These are phyloP conservation scores for Alternaria solani DNA, from an alignment of 2,329 filamentous ascomycete genomes.

Conservation along the genomic window DNA sequence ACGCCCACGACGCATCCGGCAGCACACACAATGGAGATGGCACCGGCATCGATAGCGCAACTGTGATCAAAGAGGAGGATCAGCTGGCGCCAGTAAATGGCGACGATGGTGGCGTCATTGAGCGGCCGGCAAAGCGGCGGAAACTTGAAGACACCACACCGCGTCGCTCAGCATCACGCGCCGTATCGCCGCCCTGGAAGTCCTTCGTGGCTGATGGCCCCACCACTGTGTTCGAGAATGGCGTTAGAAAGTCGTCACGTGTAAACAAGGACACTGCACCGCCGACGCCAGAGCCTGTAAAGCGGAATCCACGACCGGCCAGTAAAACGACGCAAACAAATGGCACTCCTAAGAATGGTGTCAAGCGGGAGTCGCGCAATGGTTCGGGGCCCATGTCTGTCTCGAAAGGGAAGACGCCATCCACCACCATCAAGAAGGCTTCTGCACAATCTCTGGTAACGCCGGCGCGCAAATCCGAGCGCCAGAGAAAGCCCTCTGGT, in stretches of 20 bases:
- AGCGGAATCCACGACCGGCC: conserved; percentile 35
- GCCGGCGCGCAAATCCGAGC: conserved; percentile 46
- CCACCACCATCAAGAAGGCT: conserved; percentile 33
- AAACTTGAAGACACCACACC: conserved; percentile 56
- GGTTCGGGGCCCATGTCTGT: conserved; percentile 21
- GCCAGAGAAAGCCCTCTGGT: conserved; percentile 37
- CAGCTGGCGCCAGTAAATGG: conserved; percentile 23
- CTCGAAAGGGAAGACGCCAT: conserved; percentile 29
- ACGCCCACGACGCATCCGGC: conserved; percentile 28
- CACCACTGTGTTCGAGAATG: conserved; percentile 77
- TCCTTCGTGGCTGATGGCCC: conserved; percentile 83
- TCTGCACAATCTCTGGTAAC: conserved; percentile 29
- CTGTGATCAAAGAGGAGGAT: conserved; percentile 43
- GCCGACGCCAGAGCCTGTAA: conserved; percentile 59
- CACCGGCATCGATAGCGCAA: conserved; percentile 24
- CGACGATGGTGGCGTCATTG: conserved; percentile 34
- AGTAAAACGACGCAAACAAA: conserved; percentile 41
- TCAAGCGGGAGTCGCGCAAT: conserved; percentile 35
- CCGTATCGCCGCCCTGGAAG: conserved; percentile 91
- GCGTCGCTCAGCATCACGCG: conserved; percentile 52
- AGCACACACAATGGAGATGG: conserved; percentile 26
- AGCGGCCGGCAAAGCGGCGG: conserved; percentile 67
- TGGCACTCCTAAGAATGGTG: conserved; percentile 32
- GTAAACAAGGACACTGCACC: conserved; percentile 57
- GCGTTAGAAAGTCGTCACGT: conserved; percentile 68